phyloP scores from a whole-genome alignment of 306 rosid species.

The Quercus bicolor region DNA sequence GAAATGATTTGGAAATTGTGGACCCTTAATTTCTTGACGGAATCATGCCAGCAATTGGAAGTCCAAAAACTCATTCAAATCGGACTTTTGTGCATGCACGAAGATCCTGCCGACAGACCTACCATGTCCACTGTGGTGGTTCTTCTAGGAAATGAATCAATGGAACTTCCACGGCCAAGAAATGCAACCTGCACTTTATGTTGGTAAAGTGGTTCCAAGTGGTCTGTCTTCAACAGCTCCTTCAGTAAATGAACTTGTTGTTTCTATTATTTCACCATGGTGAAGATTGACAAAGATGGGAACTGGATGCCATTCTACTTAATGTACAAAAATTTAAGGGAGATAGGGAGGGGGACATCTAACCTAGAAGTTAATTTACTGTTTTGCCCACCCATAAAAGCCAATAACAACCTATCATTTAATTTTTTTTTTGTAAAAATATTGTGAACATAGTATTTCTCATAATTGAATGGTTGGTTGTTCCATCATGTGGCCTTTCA shows the following conservation, averaged over 20 bases:
- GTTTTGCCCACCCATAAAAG: too few species aligned
- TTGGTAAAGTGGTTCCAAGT: slow-evolving; percentile 10
- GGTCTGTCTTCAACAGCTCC: slow-evolving; percentile 21
- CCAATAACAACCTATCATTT: too few species aligned
- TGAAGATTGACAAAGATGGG: not conserved
- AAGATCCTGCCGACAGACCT: slow-evolving; percentile 47
- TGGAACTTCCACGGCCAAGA: slow-evolving; percentile 35
- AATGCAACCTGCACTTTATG: slow-evolving; percentile 38
- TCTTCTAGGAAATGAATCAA: slow-evolving; percentile 35
- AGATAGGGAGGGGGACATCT: too few species aligned
- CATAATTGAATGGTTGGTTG: too few species aligned
- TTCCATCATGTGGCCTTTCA: too few species aligned
- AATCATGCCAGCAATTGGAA: slow-evolving; percentile 16
- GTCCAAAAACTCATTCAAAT: slow-evolving; percentile 37
- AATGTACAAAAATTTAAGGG: too few species aligned
- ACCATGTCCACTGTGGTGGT: slow-evolving; percentile 45
- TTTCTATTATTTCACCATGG: slow-evolving; percentile 25
- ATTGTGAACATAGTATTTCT: too few species aligned
- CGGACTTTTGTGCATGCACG: slow-evolving; percentile 51
- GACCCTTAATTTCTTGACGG: slow-evolving; percentile 34
- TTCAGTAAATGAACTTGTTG: slow-evolving; percentile 23
- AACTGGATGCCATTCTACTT: too few species aligned
- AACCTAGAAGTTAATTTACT: too few species aligned
- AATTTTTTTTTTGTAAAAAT: fast-evolving
- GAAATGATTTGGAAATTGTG: slow-evolving; percentile 32